Evolutionary conservation across 257 asterid genomes (phyloP), one percentile per base, ranked within the genome.

Genomic region (Paulownia fortunei): DNA sequence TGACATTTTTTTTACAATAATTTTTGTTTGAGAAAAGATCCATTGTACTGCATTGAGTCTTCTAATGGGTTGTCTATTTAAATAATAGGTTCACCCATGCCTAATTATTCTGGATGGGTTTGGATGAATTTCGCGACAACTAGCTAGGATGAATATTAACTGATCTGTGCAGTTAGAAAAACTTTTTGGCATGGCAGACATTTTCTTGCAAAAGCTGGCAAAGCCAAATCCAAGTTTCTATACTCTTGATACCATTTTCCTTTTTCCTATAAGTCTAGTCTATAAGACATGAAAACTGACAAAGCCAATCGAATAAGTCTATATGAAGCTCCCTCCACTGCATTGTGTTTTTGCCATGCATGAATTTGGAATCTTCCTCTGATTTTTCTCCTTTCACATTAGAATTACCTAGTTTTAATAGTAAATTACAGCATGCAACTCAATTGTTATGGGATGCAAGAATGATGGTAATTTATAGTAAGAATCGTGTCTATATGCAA

Each of bases 361-460:
- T 60, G 67, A 60, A 60, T 32, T 27, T 26, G 67, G n/a, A 59
- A 44, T 69, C 5, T 47, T 24, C 37, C 58, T 47, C 39, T 47
- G 24, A 42, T 69, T 69, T 69, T 16, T 32, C 42, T 70, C 16
- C 24, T 12, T 30, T 30, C 7, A 9, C 37, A 47, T 59, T 69
- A 69, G n/a, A 30, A 21, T 51, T 36, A 12, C 68, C 23, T 52
- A 56, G 41, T 52, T 52, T 16, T 18, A 3, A 32, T 39, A 8
- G 55, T 19, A 12, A 15, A 69, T 58, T 18, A 13, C 39, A 56
- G 7, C 36, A 60, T 49, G 42, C 46, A 11, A 15, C n/a, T 49
- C 18, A 70, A 26, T 26, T 47, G 69, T 51, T 62, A 16, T 46
- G 34, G 39, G 11, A 65, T 71, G 30, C 66, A 54, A 64, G 79